Evolutionary conservation across 148 eudicot species (phyloP), one percentile per base, ranked within the genome.

Genomic region (Camellia lanceoleosa): DNA sequence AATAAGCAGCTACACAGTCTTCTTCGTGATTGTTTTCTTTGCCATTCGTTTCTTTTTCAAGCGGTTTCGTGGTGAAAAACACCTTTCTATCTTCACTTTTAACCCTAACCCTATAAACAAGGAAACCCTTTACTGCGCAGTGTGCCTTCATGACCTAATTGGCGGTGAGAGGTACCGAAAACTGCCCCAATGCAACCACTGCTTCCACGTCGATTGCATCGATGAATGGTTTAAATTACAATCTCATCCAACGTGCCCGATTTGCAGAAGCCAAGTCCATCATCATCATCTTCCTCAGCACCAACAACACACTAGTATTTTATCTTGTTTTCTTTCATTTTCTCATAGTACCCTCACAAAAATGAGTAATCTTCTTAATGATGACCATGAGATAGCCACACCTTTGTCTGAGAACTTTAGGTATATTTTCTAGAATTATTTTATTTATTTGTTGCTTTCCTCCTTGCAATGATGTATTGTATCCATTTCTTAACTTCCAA

Each of bases 131-230:
- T 79, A 70, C 30, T 79, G 81, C 20, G 23, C 81, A 3, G 68
- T 79, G 52, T 79, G 81, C 38, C 76, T 79, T 4, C 44, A 71
- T 30, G 68, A 70, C 59, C n/a, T 68, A 1, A 55, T 23, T 2
- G 23, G 20, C 5, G 75, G 75, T 14, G 54, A 56, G 19, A 58
- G 41, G 16, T 78, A 56, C 61, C 54, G 74, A 10, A 30, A 46
- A 3, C 44, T 79, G 51, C 76, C 81, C 42, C 42, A 79, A 60
- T 79, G 81, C 68, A 23, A 15, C 65, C 81, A 79, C 66, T 79
- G 81, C 19, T 79, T 79, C 67, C 81, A 79, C n/a, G 76, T 71
- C 1, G 63, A 58, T 2, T 79, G 81, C 46, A 71, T 79, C 58
- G 76, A 79, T 46, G n/a, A n/a, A 5, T 79, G 81, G 81, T 73